phyloP scores from a whole-genome alignment of 306 rosid species.

The Dalbergia cochinchinensis region DNA sequence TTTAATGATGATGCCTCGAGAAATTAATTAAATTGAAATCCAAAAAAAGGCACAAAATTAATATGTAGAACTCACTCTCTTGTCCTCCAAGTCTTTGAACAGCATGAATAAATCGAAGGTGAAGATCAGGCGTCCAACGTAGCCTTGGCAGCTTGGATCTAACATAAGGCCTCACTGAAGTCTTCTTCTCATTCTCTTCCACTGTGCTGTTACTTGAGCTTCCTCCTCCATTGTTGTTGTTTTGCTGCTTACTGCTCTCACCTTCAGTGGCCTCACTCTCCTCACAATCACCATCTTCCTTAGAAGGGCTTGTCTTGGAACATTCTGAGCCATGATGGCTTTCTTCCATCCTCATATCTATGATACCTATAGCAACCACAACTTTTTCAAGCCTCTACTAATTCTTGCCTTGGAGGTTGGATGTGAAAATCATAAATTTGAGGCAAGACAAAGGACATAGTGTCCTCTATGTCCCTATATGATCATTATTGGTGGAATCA shows the following conservation, averaged over 20 bases:
- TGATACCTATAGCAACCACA: background rate
- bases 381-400: background rate
- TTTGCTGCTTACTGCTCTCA: constrained; percentile 37
- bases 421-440: constrained; percentile 16
- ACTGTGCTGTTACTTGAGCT: constrained; percentile 94
- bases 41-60: background rate
- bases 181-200: constrained; percentile 74
- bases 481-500: constrained; percentile 36
- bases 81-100: constrained; percentile 95
- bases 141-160: constrained; percentile 94
- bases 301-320: constrained; percentile 63
- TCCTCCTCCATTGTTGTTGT: constrained; percentile 63
- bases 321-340: constrained; percentile 57
- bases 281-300: constrained; percentile 45
- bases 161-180: constrained; percentile 80
- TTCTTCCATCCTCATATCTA: constrained; percentile 48
- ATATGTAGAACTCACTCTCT: constrained; percentile 69
- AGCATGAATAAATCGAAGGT: constrained; percentile 87
- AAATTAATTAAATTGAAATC: constrained; percentile 27
- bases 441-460: constrained; percentile 32
- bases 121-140: constrained; percentile 96
- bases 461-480: constrained; percentile 1
- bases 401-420: background rate
- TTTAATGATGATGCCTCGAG: background rate
- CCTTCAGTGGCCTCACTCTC: constrained; percentile 54